Conservation (phyloP, 192 early-diverging fungal genomes). For the Gryganskiella cystojenkinii region DNA sequence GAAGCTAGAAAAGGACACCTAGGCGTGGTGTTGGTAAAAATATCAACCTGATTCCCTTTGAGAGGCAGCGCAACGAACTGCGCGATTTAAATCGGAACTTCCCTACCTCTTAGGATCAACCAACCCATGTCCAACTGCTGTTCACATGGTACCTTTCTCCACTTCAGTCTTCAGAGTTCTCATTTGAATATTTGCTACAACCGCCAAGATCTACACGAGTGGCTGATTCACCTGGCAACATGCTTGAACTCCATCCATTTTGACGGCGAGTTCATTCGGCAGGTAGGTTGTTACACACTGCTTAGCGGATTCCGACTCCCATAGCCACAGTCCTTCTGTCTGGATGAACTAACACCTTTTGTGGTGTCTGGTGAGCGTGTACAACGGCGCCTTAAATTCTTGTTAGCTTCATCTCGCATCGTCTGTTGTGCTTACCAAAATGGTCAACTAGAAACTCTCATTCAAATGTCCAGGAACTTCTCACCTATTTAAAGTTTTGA, state of each 20-base stretch:
- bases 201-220: no score
- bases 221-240: no score
- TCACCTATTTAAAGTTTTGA: conserved; percentile 90
- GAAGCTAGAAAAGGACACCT: no score
- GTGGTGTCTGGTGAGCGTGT: conserved; percentile 80
- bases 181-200: no score
- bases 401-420: conserved; percentile 89
- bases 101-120: no score
- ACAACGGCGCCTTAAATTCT: conserved; percentile 79
- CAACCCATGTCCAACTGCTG: no score
- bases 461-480: conserved; percentile 69
- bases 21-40: no score
- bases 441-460: conserved; percentile 89
- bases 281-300: conserved; percentile 77
- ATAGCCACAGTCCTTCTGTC: conserved; percentile 88
- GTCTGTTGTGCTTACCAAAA: conserved; percentile 92
- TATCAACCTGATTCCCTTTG: no score
- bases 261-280: conserved; percentile 60
- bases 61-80: no score
- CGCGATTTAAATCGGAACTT: no score
- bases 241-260: conserved; percentile 71
- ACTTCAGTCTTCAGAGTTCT: no score
- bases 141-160: no score
- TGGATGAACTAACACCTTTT: conserved; percentile 85
- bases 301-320: conserved; percentile 87